phyloP scores from a whole-genome alignment of 495 filamentous ascomycete genomes.

The Neurospora sp. region DNA sequence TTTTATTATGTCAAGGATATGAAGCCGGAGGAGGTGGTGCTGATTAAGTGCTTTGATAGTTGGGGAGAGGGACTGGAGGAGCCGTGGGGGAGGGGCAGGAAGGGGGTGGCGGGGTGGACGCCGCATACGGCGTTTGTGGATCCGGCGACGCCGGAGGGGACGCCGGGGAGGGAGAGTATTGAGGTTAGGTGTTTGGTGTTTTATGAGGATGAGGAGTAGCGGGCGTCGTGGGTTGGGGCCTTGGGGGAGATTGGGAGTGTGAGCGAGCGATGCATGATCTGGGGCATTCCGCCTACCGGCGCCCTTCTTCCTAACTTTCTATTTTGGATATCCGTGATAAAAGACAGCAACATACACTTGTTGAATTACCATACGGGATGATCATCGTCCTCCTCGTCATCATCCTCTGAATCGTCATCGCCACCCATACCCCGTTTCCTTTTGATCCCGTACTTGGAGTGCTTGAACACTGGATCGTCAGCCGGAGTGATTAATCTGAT shows the following conservation, averaged over 20 bases:
- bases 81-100: constrained; percentile 19
- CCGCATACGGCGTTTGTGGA: constrained; percentile 82
- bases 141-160: constrained; percentile 52
- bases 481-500: background rate
- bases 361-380: too few relatives aligned
- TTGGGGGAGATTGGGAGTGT: too few relatives aligned
- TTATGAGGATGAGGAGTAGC: constrained; percentile 26
- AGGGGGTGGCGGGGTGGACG: constrained; percentile 50
- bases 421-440: background rate
- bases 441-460: background rate
- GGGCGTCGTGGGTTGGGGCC: too few relatives aligned
- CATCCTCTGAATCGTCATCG: background rate
- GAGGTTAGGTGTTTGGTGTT: constrained; percentile 82
- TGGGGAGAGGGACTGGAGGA: constrained; percentile 43
- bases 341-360: background rate
- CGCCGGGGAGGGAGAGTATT: constrained; percentile 66
- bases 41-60: constrained; percentile 78
- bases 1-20: constrained; percentile 81
- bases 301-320: background rate
- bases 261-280: background rate
- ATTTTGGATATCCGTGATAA: background rate
- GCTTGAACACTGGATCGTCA: background rate
- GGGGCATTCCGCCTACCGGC: background rate
- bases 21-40: constrained; percentile 60
- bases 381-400: too few relatives aligned